Evolutionary conservation across 1,284 basidiomycete genomes (phyloP).

Genomic region (Gomphus bonarii): DNA sequence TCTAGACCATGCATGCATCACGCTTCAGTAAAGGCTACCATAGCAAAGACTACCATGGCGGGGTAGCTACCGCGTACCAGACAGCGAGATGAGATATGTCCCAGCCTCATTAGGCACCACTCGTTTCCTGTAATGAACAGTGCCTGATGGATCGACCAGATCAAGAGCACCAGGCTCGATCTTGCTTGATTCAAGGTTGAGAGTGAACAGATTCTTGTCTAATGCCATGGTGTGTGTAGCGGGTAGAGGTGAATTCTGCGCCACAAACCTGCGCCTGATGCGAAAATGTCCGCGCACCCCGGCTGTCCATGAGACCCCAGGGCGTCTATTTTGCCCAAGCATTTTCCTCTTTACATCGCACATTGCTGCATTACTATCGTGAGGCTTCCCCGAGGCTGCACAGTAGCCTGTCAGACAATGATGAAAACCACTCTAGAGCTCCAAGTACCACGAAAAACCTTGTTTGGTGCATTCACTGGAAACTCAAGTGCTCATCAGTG

Average conservation of each 20-base stretch:
- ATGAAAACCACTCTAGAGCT: no score
- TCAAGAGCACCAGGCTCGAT: constrained; percentile 52
- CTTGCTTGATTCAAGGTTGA: constrained; percentile 25
- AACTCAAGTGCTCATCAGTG: no score
- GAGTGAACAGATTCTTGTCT: constrained; percentile 73
- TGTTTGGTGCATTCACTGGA: no score
- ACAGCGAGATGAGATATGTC: constrained; percentile 12
- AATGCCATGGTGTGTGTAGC: constrained; percentile 67
- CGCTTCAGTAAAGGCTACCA: not conserved
- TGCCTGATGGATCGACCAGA: constrained; percentile 52
- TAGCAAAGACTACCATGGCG: not conserved
- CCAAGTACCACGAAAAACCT: no score
- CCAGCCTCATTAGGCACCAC: constrained; percentile 24
- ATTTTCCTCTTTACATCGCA: no score
- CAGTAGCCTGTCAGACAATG: no score
- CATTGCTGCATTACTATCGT: no score
- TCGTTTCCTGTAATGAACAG: constrained; percentile 59
- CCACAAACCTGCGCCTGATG: not conserved
- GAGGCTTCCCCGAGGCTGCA: no score
- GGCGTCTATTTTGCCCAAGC: no score
- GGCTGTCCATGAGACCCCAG: no score
- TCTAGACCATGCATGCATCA: constrained; percentile 30
- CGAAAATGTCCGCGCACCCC: no score
- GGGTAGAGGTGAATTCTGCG: no score
- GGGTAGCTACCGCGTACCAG: constrained; percentile 9